These are phyloP conservation scores for Colletotrichum australisinense DNA, from an alignment of 2,329 filamentous ascomycete genomes.

Conservation along the genomic window DNA sequence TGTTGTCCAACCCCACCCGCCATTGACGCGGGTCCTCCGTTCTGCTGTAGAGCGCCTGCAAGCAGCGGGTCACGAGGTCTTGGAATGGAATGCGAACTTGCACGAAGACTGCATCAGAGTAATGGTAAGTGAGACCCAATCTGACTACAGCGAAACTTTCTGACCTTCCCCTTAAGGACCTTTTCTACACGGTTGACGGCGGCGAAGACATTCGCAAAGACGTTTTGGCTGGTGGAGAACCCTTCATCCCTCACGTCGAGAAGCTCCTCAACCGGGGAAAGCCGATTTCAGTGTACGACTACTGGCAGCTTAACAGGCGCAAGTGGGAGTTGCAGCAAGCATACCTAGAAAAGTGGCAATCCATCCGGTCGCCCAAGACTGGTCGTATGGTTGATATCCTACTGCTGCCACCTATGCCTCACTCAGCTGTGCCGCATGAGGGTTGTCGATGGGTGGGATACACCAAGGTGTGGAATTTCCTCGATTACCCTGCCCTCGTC, in stretches of 20 bases:
- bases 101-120: constrained; percentile 67
- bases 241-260: constrained; percentile 69
- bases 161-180: constrained; percentile 52
- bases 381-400: constrained; percentile 65
- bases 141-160: neutral
- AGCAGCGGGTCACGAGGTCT: constrained; percentile 62
- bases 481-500: constrained; percentile 50
- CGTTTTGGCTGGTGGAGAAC: constrained; percentile 66
- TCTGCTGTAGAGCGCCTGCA: constrained; percentile 50
- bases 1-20: constrained; percentile 65
- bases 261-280: constrained; percentile 62
- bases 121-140: constrained; percentile 52
- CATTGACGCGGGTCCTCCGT: constrained; percentile 58
- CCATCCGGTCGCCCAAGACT: constrained; percentile 51
- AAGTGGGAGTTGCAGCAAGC: constrained; percentile 56
- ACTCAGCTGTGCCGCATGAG: constrained; percentile 61
- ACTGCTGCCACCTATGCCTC: constrained; percentile 70
- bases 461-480: constrained; percentile 50
- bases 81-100: constrained; percentile 62
- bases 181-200: constrained; percentile 72
- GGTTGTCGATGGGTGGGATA: constrained; percentile 60
- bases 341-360: constrained; percentile 68
- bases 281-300: constrained; percentile 71
- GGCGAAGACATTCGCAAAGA: constrained; percentile 71
- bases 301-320: constrained; percentile 74